Evolutionary conservation across 1,284 basidiomycete species (phyloP).

Genomic region (Trichosporon asahii): DNA sequence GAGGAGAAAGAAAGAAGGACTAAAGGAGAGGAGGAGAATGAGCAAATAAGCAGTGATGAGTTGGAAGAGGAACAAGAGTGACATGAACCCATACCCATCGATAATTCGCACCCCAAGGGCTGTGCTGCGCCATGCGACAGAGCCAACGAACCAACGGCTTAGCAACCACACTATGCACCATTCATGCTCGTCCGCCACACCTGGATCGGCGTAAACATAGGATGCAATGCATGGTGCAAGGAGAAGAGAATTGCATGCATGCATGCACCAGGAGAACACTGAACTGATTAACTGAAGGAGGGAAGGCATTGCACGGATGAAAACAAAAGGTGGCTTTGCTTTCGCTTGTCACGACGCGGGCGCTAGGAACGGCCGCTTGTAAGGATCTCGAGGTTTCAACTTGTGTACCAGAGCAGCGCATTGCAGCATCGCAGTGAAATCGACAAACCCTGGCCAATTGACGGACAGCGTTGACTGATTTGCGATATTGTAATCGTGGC

Average conservation of each 20-base stretch:
- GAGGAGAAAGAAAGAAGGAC: neutral
- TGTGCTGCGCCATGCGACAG: slow-evolving; percentile 6
- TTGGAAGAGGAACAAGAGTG: slow-evolving; percentile 1
- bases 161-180: neutral
- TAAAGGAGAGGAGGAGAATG: neutral
- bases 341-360: neutral
- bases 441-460: neutral
- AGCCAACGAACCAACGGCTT: neutral
- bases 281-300: neutral
- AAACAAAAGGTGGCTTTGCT: neutral
- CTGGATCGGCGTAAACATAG: neutral
- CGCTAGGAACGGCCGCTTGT: neutral
- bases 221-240: neutral
- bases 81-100: neutral
- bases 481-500: neutral
- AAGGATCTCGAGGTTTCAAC: neutral
- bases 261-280: neutral
- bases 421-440: neutral
- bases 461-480: neutral
- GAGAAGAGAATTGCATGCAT: neutral
- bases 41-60: slow-evolving; percentile 11
- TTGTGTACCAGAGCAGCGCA: neutral
- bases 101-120: slow-evolving; percentile 10
- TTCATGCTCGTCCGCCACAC: neutral
- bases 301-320: neutral